Evolutionary conservation across 305 asterid genomes (phyloP).

Genomic region (Solanum aculeatissimum): DNA sequence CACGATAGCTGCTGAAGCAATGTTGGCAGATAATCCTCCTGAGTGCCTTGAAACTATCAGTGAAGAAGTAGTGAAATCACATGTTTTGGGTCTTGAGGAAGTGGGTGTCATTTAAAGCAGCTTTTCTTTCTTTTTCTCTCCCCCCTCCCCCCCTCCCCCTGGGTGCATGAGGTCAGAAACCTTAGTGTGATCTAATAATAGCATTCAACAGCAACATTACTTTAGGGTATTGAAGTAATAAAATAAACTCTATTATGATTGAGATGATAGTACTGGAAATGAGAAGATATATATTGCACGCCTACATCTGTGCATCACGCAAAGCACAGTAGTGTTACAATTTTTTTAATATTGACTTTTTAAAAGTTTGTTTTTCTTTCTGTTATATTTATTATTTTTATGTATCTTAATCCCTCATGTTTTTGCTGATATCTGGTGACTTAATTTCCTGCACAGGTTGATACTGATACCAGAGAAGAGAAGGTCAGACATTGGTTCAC

Average conservation of each 20-base stretch:
- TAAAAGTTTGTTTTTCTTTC: not conserved
- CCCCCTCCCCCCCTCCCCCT: not conserved
- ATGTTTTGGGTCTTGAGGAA: conserved; percentile 68
- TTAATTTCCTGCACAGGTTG: conserved; percentile 33
- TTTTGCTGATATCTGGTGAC: not conserved
- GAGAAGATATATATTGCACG: not conserved
- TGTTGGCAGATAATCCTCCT: conserved; percentile 58
- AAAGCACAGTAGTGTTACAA: not conserved
- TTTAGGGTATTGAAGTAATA: not conserved
- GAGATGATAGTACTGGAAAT: not conserved
- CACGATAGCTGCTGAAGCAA: conserved; percentile 73
- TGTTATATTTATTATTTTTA: not conserved
- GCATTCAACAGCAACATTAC: not conserved
- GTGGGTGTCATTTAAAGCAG: conserved; percentile 16
- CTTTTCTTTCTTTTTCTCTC: not conserved
- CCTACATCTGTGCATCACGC: not conserved
- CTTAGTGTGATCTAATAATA: not conserved
- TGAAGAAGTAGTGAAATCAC: conserved; percentile 76
- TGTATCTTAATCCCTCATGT: not conserved
- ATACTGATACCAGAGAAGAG: conserved; percentile 28
- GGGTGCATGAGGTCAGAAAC: not conserved
- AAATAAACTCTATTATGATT: not conserved
- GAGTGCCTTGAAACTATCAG: conserved; percentile 34
- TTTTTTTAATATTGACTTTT: not conserved
- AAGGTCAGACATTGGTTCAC: conserved; percentile 57